Base-by-base conservation (phyloP, 371 early-diverging fungal genomes). In the Apophysomyces trapeziformis region DNA sequence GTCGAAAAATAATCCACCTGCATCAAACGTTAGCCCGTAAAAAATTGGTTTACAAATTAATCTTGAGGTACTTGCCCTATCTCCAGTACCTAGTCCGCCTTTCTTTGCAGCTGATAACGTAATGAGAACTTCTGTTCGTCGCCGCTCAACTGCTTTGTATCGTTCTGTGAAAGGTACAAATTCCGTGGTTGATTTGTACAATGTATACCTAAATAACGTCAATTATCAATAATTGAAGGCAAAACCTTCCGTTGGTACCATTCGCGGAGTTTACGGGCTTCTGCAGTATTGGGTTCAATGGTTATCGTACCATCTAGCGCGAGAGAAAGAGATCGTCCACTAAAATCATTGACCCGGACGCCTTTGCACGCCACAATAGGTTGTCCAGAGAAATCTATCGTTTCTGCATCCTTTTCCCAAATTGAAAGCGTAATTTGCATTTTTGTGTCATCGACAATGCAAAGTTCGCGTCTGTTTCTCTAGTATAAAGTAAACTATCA, bases 401-500 rank as follows among this genome's bases (percentile, higher is more conserved):
- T 74, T 57, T 89, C 86, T 1, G 96, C 96, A 38, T 89, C 85
- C 16, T 80, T 64, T 38, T 92, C 95, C 96, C 96, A 97, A 47
- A 97, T 79, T 13, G 96, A 94, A 21, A 90, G 60, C 4, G 89
- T 82, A 35, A 93, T 88, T 13, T 78, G 71, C 56, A 68, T 87
- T 7, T 73, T 80, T 35, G 86, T 80, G 50, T 81, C 75, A 72
- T 97, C 97, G 0, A 91, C 93, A 38, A 97, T 63, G 0, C 72
- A 79, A 43, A 96, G 32, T 1, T 96, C 95, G 18, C 95, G 57
- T 18, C 12, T 16, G 32, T 1, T 13, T 43, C 1, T 37, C n/a
- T 14, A 16, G 21, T 18, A 35, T 56, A 16, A 46, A 8, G 37
- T 35, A 89, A 9, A 14, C 3, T n/a, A 47, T 7, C 11, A 47